Base-by-base conservation (phyloP, 1,139 yeast species). In the Scheffersomyces illinoinensis region DNA sequence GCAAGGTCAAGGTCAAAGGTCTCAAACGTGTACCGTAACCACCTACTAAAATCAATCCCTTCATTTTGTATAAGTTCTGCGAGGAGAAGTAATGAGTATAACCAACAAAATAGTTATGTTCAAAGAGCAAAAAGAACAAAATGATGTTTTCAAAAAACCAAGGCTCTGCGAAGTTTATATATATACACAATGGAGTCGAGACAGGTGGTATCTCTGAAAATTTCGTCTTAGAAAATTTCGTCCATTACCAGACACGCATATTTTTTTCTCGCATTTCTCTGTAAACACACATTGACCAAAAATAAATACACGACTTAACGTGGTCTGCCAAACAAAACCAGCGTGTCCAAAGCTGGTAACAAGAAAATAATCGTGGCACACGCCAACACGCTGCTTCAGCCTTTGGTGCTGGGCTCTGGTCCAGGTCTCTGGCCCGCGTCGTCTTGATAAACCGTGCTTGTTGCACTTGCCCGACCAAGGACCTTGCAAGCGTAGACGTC, bases 11-110 rank as follows among this genome's bases (percentile, higher is more conserved):
- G 62, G 99, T 96, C 72, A 95, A 85, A 64, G 99, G 99, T 87
- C 99, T 93, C 84, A 95, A 90, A 84, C 99, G 96, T 74, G 99
- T 95, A 85, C 99, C 99, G 84, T 93, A 95, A 78, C 99, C 99
- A 75, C 99, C 99, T 71, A 95, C 99, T 77, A 95, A 90, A 85
- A 95, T 95, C 78, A 95, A 88, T 75, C 98, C 99, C 85, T 95
- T 95, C 99, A 95, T 95, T 71, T 55, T 77, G 60, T 62, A 50
- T 59, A 23, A 52, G 46, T 93, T 71, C 54, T 76, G 58, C 61
- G 56, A 53, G n/a, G 47, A 33, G 43, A 33, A 33, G 14, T 33
- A 33, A 24, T 24, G 43, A 33, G 43, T 33, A 33, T 33, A 33
- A 33, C 43, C 17, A 33, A 33, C 14, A 33, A 33, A 10, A 10